These are phyloP conservation scores for Amanita subjunquillea DNA, from an alignment of 768 basidiomycete species.

Conservation along the genomic window DNA sequence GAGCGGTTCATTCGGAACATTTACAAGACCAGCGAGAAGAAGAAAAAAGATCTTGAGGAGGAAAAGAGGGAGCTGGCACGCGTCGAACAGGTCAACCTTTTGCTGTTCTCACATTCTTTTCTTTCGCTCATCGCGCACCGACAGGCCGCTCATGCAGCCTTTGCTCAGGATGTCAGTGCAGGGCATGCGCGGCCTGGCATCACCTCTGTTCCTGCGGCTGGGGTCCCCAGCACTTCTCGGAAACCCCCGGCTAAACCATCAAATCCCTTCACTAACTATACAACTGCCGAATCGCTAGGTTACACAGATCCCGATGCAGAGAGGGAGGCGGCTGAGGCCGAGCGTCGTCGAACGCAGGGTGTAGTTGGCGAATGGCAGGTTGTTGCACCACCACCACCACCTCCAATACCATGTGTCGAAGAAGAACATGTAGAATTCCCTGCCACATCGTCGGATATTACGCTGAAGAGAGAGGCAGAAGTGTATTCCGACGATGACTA, in stretches of 20 bases:
- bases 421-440: slow-evolving; percentile 8
- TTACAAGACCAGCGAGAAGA: slow-evolving; percentile 89
- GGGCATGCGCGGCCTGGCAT: slow-evolving; percentile 38
- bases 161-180: slow-evolving; percentile 65
- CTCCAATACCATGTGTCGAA: slow-evolving; percentile 8
- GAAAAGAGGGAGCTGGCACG: slow-evolving; percentile 80
- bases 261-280: slow-evolving; percentile 75
- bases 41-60: slow-evolving; percentile 75
- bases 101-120: background rate
- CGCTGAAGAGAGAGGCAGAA: slow-evolving; percentile 29
- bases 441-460: slow-evolving; percentile 11
- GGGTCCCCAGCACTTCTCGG: slow-evolving; percentile 16
- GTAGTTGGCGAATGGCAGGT: slow-evolving; percentile 73
- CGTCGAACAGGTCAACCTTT: slow-evolving; percentile 60
- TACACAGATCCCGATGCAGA: slow-evolving; percentile 71
- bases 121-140: slow-evolving; percentile 2
- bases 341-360: slow-evolving; percentile 53
- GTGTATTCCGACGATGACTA: slow-evolving; percentile 38
- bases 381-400: slow-evolving; percentile 25
- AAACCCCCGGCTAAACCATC: slow-evolving; percentile 42
- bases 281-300: slow-evolving; percentile 82
- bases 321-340: slow-evolving; percentile 45
- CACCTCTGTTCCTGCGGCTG: slow-evolving; percentile 11
- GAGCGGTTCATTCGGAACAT: slow-evolving; percentile 87
- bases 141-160: slow-evolving; percentile 75